Conservation (phyloP, 129 eudicot species). For the Artemisia tridentata region DNA sequence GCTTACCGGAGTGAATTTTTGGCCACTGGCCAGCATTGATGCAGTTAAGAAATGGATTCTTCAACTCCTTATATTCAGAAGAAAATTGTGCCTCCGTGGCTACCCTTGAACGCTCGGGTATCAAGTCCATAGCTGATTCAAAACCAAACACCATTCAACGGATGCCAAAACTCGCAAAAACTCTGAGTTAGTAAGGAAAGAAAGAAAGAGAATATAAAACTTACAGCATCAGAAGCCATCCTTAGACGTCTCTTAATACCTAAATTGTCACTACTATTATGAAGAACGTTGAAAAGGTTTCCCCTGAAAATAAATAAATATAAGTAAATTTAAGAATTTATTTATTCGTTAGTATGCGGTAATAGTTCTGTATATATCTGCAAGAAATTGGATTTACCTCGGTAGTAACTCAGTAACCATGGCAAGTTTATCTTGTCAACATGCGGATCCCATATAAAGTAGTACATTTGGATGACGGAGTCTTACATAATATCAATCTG, state of each 20-base stretch:
- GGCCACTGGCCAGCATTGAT: slow-evolving; percentile 17
- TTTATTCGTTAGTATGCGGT: background rate
- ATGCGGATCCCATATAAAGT: slow-evolving; percentile 87
- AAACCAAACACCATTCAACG: background rate
- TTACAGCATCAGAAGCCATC: too few relatives aligned
- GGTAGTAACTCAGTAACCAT: slow-evolving; percentile 84
- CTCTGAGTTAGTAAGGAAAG: too few relatives aligned
- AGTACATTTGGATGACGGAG: slow-evolving; percentile 93
- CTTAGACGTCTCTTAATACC: too few relatives aligned
- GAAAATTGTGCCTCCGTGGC: background rate
- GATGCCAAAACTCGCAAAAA: too few relatives aligned
- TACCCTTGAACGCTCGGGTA: background rate
- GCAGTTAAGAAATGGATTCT: background rate
- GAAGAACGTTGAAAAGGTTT: slow-evolving; percentile 74
- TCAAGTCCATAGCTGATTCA: slow-evolving; percentile 4
- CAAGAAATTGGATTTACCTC: slow-evolving; percentile 46
- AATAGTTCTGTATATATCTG: background rate
- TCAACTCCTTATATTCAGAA: slow-evolving; percentile 7
- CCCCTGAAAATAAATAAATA: slow-evolving; percentile 55
- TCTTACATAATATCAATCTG: slow-evolving; percentile 79
- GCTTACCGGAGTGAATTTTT: too few relatives aligned
- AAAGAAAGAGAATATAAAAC: too few relatives aligned
- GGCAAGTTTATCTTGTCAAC: slow-evolving; percentile 71
- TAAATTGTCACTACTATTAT: too few relatives aligned
- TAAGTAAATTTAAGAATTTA: slow-evolving; percentile 1